Conservation (phyloP, 225 moss, liverwort and hornwort species). For the Lunularia cruciata region DNA sequence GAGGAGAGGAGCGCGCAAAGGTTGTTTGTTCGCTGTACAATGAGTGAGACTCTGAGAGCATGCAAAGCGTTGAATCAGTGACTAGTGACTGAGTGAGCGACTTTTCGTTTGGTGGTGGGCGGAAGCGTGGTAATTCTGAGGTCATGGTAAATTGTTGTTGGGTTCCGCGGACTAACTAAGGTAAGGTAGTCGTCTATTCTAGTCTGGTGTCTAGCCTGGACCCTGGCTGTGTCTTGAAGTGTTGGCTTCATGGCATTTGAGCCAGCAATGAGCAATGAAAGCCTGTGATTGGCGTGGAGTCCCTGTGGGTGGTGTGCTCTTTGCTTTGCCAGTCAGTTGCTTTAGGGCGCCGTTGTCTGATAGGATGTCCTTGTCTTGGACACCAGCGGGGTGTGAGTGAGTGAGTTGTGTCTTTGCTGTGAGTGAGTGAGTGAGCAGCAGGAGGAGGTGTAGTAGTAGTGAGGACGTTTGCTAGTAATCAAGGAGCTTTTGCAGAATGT, state of each 20-base stretch:
- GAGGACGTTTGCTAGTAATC: not conserved
- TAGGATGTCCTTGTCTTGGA: not conserved
- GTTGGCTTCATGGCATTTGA: not conserved
- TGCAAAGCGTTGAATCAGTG: slow-evolving; percentile 11
- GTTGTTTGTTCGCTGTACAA: not conserved
- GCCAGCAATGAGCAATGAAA: not conserved
- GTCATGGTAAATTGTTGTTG: not conserved
- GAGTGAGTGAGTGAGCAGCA: no score
- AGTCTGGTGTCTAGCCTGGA: not conserved
- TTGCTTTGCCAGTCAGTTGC: slow-evolving; percentile 5
- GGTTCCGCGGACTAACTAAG: not conserved
- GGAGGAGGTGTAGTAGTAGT: no score
- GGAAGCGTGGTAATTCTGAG: not conserved
- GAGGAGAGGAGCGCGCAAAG: not conserved
- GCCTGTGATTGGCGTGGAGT: not conserved
- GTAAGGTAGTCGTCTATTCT: not conserved
- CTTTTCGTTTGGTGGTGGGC: not conserved
- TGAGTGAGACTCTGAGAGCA: slow-evolving; percentile 16
- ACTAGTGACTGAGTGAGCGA: no score
- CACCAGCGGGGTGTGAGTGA: no score
- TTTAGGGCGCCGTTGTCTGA: not conserved
- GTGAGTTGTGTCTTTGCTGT: not conserved
- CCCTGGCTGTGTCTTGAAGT: no score
- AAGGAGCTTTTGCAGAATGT: not conserved
- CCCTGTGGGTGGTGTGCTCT: slow-evolving; percentile 8